Base-by-base conservation (phyloP, 352 stramenopile species). In the Saprolegnia parasitica region DNA sequence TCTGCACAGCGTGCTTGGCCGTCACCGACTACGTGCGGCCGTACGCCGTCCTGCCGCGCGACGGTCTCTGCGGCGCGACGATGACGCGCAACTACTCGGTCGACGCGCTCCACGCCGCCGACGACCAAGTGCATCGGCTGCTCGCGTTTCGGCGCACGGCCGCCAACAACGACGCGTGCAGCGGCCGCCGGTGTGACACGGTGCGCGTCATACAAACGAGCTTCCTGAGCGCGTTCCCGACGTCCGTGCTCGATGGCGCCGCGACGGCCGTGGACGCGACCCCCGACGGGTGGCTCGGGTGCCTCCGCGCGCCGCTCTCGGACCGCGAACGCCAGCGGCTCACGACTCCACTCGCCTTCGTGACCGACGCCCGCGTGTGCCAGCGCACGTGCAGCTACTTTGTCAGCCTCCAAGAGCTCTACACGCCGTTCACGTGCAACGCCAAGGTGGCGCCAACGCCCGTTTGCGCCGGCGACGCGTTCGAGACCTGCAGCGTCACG, bases 91-190 rank as follows among this genome's bases (percentile, higher is more conserved):
- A 21, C 9, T 61, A 40, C 54, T 40, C 21, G 21, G 8, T 13
- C 11, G 54, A 35, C 23, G 32, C 54, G 5, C 21, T 61, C 8
- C 16, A 37, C 1, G 54, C 54, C 20, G 24, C 24, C 11, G 26
- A 61, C 21, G 26, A 35, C 21, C 15, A 11, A 11, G 54, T 40
- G 23, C 15, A n/a, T 11, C 16, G 8, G 20, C 23, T 61, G 8
- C 8, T 61, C 6, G 8, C 8, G 1, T 61, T 42, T 23, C 21
- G 26, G 8, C 5, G 20, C 54, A 61, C 21, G 21, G 54, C 54
- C 8, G 35, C 54, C 23, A 61, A 61, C 54, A 61, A 61, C 54
- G 42, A 49, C 42, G 54, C 21, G 20, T 61, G 54, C 54, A 61
- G 54, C 26, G 54, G 35, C 23, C 23, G 18, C 54, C 54, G 54